Percentiles rank a stretch among this genome's conserved stretches.
phyloP scores from a whole-genome alignment of 2,329 filamentous ascomycete genomes.

The Alternaria sp. region DNA sequence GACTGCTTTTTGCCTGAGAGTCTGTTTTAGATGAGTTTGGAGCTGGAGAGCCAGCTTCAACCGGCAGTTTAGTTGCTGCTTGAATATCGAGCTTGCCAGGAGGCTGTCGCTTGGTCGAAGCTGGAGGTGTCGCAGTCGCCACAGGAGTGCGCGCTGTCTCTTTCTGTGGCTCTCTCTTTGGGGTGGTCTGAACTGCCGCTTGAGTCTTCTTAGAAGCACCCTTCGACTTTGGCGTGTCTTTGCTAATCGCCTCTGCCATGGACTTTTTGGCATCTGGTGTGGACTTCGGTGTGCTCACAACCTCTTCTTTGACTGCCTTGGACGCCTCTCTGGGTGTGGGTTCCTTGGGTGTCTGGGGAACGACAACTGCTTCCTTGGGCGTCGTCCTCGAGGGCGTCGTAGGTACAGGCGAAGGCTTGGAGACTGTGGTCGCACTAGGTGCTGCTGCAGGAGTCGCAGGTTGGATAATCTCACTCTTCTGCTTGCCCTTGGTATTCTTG shows the following conservation, averaged over 20 bases:
- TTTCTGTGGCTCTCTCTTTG: constrained; percentile 13
- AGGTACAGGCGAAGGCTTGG: constrained; percentile 18
- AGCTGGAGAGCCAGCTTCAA: constrained; percentile 23
- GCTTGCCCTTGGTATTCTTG: constrained; percentile 34
- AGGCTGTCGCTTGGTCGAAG: constrained; percentile 47
- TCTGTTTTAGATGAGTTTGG: constrained; percentile 29
- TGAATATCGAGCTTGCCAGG: constrained; percentile 57
- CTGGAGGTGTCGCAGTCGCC: constrained; percentile 12
- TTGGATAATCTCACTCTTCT: constrained; percentile 12
- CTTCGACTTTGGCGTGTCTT: constrained; percentile 30
- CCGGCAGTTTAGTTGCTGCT: constrained; percentile 42
- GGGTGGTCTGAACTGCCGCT: constrained; percentile 15
- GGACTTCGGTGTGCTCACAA: constrained; percentile 1
- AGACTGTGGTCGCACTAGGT: background rate
- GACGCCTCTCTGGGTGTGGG: constrained; percentile 9
- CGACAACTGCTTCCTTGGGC: constrained; percentile 14
- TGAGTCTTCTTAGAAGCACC: constrained; percentile 25
- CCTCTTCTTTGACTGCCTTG: constrained; percentile 19
- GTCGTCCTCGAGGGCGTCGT: constrained; percentile 29
- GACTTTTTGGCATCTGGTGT: constrained; percentile 28
- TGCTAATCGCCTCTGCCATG: constrained; percentile 15
- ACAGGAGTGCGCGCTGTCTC: constrained; percentile 3
- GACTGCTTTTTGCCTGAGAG: constrained; percentile 30
- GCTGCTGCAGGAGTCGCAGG: background rate
- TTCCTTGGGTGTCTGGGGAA: constrained; percentile 19